Evolutionary conservation across 106 monocot species (phyloP), one percentile per base, ranked within the genome.

Genomic region (Dactylorhiza incarnata): DNA sequence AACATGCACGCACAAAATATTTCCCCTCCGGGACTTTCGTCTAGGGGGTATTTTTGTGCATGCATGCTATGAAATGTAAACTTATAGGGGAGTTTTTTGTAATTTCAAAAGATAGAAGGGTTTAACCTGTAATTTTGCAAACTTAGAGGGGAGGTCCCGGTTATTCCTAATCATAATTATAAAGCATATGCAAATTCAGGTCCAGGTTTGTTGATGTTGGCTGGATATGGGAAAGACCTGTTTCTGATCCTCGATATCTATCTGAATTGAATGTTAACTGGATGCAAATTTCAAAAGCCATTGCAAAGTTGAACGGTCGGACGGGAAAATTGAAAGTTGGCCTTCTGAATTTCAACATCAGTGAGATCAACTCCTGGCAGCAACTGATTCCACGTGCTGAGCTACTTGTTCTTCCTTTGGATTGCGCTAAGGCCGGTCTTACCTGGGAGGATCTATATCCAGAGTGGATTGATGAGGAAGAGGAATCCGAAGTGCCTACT

Each of bases 401-500:
- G 9, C 68, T 74, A 71, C 20, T 63, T 69, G 23, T 65, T 29
- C 67, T 90, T 24, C 78, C 68, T 49, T 71, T 92, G 5, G 80
- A 88, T 12, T 72, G 76, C 68, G 88, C 79, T 1, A 24, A 75
- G 25, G 70, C 48, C 13, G 89, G 79, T 67, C 62, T 92, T 8
- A 90, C 88, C 47, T 96, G 95, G 95, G 90, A 88, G 15, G 77
- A 73, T 58, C 77, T 96, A 3, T 96, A 93, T 84, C 95, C 95
- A 26, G 92, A 92, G 82, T 96, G 95, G 95, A 96, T 96, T 23
- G 95, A 96, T 45, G 95, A 96, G 82, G 92, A 90, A 80, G 88
- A 88, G 80, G 83, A 89, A 73, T 88, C 61, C 10, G 87, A 87
- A 82, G 82, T 88, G 70, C 89, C 95, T 45, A 65, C 72, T 54